Conservation (phyloP, 2,329 filamentous ascomycete genomes). For the Xylariaceae sp. region DNA sequence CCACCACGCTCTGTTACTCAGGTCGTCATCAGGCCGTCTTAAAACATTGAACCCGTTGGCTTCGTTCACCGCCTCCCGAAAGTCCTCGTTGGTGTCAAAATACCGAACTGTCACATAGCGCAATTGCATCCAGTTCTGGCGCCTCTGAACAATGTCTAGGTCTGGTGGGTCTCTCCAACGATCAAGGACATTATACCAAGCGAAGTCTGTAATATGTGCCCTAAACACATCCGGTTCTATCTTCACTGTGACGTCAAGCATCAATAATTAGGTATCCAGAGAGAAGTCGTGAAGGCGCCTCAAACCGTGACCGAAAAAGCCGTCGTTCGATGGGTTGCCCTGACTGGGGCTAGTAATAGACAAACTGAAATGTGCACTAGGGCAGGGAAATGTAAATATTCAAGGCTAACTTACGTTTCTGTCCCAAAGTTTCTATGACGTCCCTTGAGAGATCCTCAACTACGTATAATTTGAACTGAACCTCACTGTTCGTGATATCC, state of each 20-base stretch:
- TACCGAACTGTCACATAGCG: conserved; percentile 31
- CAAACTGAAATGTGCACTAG: not conserved
- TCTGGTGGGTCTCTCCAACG: conserved; percentile 31
- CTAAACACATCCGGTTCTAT: conserved; percentile 29
- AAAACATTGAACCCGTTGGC: conserved; percentile 27
- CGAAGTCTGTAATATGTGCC: conserved; percentile 30
- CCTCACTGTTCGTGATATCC: not conserved
- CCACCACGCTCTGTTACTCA: conserved; percentile 30
- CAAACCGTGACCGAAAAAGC: too few species aligned
- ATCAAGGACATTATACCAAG: conserved; percentile 34
- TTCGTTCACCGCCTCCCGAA: conserved; percentile 13
- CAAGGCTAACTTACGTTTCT: conserved; percentile 1
- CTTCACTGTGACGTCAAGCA: not conserved
- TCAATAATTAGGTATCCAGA: not conserved
- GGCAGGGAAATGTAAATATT: not conserved
- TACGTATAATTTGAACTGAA: conserved; percentile 20
- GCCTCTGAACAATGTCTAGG: conserved; percentile 24
- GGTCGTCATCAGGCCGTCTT: conserved; percentile 29
- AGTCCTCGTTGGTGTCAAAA: conserved; percentile 18
- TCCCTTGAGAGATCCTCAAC: conserved; percentile 27
- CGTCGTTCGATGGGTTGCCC: too few species aligned
- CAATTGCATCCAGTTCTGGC: conserved; percentile 32
- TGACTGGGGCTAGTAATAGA: too few species aligned
- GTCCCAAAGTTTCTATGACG: conserved; percentile 23
- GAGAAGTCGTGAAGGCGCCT: too few species aligned